Percentiles rank a stretch among this genome's conserved stretches.
These are phyloP conservation scores for Psidium guajava DNA, from an alignment of 345 rosid genomes.

Conservation along the genomic window DNA sequence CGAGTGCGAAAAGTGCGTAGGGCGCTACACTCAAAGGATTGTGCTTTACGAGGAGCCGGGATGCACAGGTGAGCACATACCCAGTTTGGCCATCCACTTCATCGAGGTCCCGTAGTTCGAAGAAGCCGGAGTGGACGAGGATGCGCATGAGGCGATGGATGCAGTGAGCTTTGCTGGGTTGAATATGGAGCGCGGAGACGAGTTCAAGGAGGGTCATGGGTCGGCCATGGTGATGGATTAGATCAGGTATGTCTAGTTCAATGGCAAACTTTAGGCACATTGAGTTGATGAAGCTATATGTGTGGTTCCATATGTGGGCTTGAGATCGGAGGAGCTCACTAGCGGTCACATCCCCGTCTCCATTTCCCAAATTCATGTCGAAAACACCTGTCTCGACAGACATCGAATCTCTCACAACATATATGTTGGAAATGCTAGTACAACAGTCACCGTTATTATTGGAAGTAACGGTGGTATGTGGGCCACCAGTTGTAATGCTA, in stretches of 20 bases:
- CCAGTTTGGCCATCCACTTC: background rate
- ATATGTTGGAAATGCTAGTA: background rate
- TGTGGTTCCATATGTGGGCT: conserved; percentile 16
- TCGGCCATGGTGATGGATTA: conserved; percentile 19
- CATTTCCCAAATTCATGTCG: background rate
- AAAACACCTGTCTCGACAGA: background rate
- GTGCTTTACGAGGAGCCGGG: conserved; percentile 13
- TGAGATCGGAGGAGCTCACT: conserved; percentile 14
- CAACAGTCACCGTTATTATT: background rate
- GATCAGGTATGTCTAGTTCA: conserved; percentile 23
- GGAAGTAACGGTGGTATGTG: background rate
- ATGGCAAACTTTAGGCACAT: conserved; percentile 28
- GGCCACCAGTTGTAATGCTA: background rate
- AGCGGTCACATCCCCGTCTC: background rate
- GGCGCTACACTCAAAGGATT: background rate
- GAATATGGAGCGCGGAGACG: conserved; percentile 1
- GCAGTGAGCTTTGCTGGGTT: conserved; percentile 2
- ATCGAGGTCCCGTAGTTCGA: background rate
- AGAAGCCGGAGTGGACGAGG: conserved; percentile 25
- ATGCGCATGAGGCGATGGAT: conserved; percentile 21
- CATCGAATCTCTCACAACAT: background rate
- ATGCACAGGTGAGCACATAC: conserved; percentile 7
- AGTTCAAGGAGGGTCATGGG: conserved; percentile 25
- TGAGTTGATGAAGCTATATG: conserved; percentile 8
- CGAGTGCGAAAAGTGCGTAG: background rate